Evolutionary conservation across 768 basidiomycete species (phyloP).

Genomic region (Podaxis sp.): DNA sequence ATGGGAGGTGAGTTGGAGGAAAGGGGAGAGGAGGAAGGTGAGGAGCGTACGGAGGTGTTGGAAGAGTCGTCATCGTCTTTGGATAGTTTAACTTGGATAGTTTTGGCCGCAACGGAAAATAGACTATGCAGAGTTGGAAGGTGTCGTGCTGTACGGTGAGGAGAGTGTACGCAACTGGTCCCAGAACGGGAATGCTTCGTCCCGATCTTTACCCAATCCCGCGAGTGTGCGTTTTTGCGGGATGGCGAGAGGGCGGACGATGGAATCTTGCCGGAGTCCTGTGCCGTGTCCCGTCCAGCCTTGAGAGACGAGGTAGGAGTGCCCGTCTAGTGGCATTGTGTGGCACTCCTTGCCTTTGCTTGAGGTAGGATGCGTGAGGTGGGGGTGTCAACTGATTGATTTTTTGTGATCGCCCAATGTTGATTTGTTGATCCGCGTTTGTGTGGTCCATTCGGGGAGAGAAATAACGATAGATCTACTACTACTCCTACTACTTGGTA

Average conservation of each 20-base stretch:
- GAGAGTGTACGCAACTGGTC: conserved; percentile 70
- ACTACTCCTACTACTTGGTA: background rate
- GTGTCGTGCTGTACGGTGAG: background rate
- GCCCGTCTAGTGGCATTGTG: conserved; percentile 67
- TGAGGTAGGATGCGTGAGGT: background rate
- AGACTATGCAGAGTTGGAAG: conserved; percentile 43
- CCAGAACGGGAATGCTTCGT: conserved; percentile 97
- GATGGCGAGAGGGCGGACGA: conserved; percentile 72
- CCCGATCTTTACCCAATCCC: conserved; percentile 89
- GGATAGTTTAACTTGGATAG: conserved; percentile 70
- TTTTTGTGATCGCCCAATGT: conserved; percentile 4
- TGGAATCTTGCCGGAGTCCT: conserved; percentile 81
- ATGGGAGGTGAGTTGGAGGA: background rate
- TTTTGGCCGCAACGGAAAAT: conserved; percentile 78
- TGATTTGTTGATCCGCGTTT: background rate
- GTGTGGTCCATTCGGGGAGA: background rate
- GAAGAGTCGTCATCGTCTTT: conserved; percentile 21
- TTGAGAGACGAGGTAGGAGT: conserved; percentile 71
- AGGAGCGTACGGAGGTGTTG: background rate
- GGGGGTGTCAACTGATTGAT: background rate
- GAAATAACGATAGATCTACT: background rate
- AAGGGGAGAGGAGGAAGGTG: conserved; percentile 7
- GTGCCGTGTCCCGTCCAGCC: conserved; percentile 89
- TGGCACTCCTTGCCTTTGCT: background rate
- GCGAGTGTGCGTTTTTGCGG: conserved; percentile 83